These are phyloP conservation scores for Stevia rebaudiana DNA, from an alignment of 140 eudicot genomes.

Conservation along the genomic window DNA sequence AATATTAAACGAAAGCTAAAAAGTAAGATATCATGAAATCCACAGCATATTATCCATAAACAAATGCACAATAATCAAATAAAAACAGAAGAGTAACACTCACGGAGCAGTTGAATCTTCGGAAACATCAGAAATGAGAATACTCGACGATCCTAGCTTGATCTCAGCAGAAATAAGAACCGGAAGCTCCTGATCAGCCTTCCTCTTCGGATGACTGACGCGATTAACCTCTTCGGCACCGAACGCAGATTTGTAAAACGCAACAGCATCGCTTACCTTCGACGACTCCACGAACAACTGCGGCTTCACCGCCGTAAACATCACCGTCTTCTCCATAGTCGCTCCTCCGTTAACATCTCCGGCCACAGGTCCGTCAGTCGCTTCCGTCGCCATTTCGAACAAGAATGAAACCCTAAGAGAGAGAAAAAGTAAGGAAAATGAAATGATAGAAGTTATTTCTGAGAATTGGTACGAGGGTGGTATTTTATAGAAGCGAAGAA, in stretches of 20 bases:
- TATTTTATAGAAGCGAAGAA: constrained; percentile 58
- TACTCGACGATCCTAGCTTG: constrained; percentile 37
- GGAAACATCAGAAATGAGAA: constrained; percentile 58
- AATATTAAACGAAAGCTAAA: neutral
- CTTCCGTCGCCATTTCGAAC: constrained; percentile 45
- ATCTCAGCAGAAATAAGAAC: constrained; percentile 60
- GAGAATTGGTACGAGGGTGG: constrained; percentile 19
- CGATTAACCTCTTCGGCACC: constrained; percentile 79
- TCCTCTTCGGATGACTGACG: constrained; percentile 58
- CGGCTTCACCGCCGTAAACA: constrained; percentile 53
- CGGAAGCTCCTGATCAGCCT: constrained; percentile 88
- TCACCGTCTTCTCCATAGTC: constrained; percentile 39
- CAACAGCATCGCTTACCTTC: constrained; percentile 65
- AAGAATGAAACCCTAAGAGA: constrained; percentile 27
- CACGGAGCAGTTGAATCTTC: constrained; percentile 46
- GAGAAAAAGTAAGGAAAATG: neutral
- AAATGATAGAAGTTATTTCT: constrained; percentile 4
- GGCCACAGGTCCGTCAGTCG: constrained; percentile 32
- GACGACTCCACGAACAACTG: constrained; percentile 56
- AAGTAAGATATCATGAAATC: constrained; percentile 9
- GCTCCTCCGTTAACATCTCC: constrained; percentile 17
- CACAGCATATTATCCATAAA: neutral
- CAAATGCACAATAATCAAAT: neutral
- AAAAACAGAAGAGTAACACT: constrained; percentile 5
- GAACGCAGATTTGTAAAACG: constrained; percentile 71